Percentiles rank a stretch among this genome's conserved stretches.
Conservation (phyloP, 441 rosid species). For the Adansonia grandidieri region DNA sequence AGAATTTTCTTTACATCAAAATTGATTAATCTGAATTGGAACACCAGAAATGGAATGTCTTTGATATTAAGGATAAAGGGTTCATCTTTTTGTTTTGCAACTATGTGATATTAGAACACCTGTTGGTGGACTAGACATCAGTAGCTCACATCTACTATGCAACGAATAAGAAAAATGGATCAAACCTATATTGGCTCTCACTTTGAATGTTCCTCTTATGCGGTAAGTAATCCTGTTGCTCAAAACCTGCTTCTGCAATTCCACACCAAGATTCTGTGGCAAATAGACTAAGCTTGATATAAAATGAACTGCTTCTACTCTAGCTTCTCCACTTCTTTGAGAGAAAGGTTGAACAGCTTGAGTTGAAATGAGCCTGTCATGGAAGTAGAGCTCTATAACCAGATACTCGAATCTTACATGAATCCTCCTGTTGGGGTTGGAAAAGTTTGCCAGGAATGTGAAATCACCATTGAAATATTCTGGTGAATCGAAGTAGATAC, state of each 20-base stretch:
- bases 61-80: not conserved
- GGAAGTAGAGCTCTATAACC: constrained; percentile 65
- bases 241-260: constrained; percentile 70
- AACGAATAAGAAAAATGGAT: constrained; percentile 74
- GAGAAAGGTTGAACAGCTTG: constrained; percentile 71
- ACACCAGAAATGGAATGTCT: constrained; percentile 15
- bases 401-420: constrained; percentile 62
- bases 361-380: constrained; percentile 53
- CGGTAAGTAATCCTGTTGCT: constrained; percentile 59
- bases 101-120: constrained; percentile 61
- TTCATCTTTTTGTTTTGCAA: constrained; percentile 66
- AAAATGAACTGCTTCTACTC: constrained; percentile 60
- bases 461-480: constrained; percentile 80
- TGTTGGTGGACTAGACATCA: constrained; percentile 71
- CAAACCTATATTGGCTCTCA: constrained; percentile 68
- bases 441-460: constrained; percentile 63
- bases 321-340: constrained; percentile 55
- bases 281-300: constrained; percentile 74
- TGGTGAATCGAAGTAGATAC: constrained; percentile 71
- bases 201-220: constrained; percentile 65
- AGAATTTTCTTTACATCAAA: constrained; percentile 20
- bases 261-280: constrained; percentile 58
- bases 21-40: constrained; percentile 19
- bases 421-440: constrained; percentile 76
- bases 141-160: constrained; percentile 69